Conservation (phyloP, 805 yeast species). For the Metschnikowia aberdeeniae region DNA sequence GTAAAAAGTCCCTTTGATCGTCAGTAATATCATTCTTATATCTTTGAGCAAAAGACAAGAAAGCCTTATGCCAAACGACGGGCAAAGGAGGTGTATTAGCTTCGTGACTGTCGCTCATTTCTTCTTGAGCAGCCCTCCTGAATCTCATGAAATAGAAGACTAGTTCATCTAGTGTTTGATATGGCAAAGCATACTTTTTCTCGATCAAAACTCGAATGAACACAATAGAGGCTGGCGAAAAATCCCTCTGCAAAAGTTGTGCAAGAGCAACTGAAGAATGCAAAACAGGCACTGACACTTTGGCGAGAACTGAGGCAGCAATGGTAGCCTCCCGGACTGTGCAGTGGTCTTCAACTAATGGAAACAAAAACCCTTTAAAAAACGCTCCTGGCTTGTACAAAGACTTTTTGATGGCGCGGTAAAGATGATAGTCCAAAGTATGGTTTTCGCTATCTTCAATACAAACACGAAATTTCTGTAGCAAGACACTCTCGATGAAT, state of each 20-base stretch:
- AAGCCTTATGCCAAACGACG: conserved; percentile 96
- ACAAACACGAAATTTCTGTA: conserved; percentile 67
- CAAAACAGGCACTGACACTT: conserved; percentile 87
- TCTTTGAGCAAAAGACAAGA: conserved; percentile 89
- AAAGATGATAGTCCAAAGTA: conserved; percentile 84
- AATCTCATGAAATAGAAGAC: conserved; percentile 94
- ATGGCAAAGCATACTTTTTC: conserved; percentile 94
- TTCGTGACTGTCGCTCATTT: conserved; percentile 29
- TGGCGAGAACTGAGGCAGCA: conserved; percentile 85
- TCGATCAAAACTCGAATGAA: conserved; percentile 87
- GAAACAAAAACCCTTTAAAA: conserved; percentile 93
- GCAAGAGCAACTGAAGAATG: conserved; percentile 96
- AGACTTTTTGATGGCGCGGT: conserved; percentile 87
- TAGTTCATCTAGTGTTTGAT: conserved; percentile 90
- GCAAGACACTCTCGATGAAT: conserved; percentile 63
- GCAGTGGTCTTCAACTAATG: conserved; percentile 84
- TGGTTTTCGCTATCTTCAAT: conserved; percentile 74
- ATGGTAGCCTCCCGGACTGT: conserved; percentile 91
- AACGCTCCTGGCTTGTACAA: conserved; percentile 97
- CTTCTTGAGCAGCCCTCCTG: conserved; percentile 55
- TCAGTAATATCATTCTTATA: conserved; percentile 98
- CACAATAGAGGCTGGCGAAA: conserved; percentile 83
- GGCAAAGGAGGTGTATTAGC: conserved; percentile 64
- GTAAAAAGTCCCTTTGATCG: conserved; percentile 90
- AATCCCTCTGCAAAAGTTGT: conserved; percentile 74